Percentiles rank a stretch among this genome's conserved stretches.
These are phyloP conservation scores for Mortierella antarctica DNA, from an alignment of 192 early-diverging fungal species.

Conservation along the genomic window DNA sequence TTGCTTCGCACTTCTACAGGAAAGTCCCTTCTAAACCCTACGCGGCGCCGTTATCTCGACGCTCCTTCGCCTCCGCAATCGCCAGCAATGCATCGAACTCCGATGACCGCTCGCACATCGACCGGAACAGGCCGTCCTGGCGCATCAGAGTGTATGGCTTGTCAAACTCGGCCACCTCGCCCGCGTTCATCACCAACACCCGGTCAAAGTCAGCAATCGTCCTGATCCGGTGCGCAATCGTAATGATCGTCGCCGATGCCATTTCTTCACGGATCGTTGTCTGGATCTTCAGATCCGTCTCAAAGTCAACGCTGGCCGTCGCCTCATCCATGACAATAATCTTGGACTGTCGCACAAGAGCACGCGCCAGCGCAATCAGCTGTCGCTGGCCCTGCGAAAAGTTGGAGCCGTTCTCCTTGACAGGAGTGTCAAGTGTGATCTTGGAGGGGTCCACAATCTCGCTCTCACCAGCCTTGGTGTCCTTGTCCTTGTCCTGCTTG, in stretches of 20 bases:
- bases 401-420: constrained; percentile 83
- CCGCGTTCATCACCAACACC: constrained; percentile 77
- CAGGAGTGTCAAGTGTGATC: constrained; percentile 71
- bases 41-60: not conserved
- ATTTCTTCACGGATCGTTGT: constrained; percentile 82
- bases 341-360: constrained; percentile 68
- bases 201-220: constrained; percentile 83
- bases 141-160: constrained; percentile 77
- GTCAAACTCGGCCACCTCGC: constrained; percentile 85
- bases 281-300: constrained; percentile 89
- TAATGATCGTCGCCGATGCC: constrained; percentile 77
- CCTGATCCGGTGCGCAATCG: constrained; percentile 88
- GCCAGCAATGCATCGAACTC: constrained; percentile 79
- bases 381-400: constrained; percentile 81
- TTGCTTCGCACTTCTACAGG: too few species aligned
- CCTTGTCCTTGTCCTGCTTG: not conserved
- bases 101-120: constrained; percentile 85
- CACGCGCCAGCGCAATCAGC: constrained; percentile 77
- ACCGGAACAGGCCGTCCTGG: constrained; percentile 69
- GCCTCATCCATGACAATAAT: constrained; percentile 90
- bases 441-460: constrained; percentile 31
- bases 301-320: constrained; percentile 89
- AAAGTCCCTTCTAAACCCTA: not conserved
- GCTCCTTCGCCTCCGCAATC: constrained; percentile 63
- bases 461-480: constrained; percentile 3